phyloP scores from a whole-genome alignment of 495 filamentous ascomycete species.

The Xylona heveae region DNA sequence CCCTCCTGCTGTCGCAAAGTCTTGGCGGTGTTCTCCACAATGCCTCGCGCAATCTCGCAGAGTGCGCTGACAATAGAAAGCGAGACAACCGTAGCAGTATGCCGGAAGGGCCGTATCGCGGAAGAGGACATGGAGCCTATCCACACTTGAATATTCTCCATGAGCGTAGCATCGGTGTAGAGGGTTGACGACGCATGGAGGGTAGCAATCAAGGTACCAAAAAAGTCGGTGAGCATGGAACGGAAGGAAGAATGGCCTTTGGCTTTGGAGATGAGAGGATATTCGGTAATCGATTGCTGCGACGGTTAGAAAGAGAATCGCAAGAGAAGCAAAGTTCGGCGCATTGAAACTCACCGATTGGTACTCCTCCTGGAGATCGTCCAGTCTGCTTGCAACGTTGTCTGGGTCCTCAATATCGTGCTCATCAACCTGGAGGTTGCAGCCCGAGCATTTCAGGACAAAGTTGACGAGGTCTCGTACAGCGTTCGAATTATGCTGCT shows the following conservation, averaged over 20 bases:
- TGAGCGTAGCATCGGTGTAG: slow-evolving; percentile 48
- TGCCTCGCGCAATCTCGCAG: slow-evolving; percentile 35
- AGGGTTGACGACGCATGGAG: slow-evolving; percentile 54
- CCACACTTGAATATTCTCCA: slow-evolving; percentile 78
- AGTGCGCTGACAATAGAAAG: slow-evolving; percentile 54
- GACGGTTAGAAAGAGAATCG: background rate
- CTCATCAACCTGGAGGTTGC: slow-evolving; percentile 44
- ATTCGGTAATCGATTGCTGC: slow-evolving; percentile 60
- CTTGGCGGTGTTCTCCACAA: slow-evolving; percentile 47
- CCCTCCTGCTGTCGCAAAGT: slow-evolving; percentile 60
- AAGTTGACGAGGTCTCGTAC: slow-evolving; percentile 78
- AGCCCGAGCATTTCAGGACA: slow-evolving; percentile 63
- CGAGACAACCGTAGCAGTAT: slow-evolving; percentile 69
- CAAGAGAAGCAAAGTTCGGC: background rate
- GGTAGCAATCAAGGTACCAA: slow-evolving; percentile 46
- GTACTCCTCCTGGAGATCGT: slow-evolving; percentile 64
- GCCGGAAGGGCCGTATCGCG: slow-evolving; percentile 64
- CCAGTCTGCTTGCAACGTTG: slow-evolving; percentile 41
- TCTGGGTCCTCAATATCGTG: slow-evolving; percentile 79
- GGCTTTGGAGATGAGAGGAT: slow-evolving; percentile 71
- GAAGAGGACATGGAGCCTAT: slow-evolving; percentile 70
- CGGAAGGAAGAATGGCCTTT: slow-evolving; percentile 56
- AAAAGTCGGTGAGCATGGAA: slow-evolving; percentile 52
- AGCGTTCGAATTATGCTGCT: slow-evolving; percentile 39
- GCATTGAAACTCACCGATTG: slow-evolving; percentile 29